Conservation (phyloP, 2,329 filamentous ascomycete species). For the Alternaria conjuncta region DNA sequence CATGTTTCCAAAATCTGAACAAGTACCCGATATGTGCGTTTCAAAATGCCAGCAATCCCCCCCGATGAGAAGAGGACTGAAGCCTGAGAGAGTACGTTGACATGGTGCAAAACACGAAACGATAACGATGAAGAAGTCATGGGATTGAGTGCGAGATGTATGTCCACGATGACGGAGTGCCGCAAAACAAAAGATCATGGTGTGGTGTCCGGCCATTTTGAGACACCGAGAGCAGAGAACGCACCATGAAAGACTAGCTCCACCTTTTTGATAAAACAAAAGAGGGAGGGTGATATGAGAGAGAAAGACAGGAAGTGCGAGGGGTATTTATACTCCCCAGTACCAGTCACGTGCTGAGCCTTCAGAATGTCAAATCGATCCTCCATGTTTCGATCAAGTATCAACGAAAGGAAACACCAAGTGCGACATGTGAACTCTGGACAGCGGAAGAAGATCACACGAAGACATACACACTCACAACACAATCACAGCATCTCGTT, state of each 20-base stretch:
- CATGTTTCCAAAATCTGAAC: too few species aligned
- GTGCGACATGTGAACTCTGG: too few species aligned
- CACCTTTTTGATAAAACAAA: not conserved
- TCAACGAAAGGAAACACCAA: too few species aligned
- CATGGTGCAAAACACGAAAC: fast-evolving
- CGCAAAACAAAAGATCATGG: not conserved
- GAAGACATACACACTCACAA: not conserved
- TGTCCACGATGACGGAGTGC: not conserved
- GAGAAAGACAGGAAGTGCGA: not conserved
- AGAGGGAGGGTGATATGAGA: not conserved
- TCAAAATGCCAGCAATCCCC: not conserved
- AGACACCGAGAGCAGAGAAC: not conserved
- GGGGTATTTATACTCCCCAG: not conserved
- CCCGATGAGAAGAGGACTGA: too few species aligned
- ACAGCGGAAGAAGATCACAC: too few species aligned
- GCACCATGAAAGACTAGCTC: not conserved
- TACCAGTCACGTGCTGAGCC: not conserved
- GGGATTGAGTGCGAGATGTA: not conserved
- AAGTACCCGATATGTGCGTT: not conserved
- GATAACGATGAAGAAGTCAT: not conserved
- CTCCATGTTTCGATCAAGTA: too few species aligned
- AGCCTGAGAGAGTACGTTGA: too few species aligned
- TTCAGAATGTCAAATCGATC: too few species aligned
- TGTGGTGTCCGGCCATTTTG: too few species aligned
- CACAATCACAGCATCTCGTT: fast-evolving